phyloP scores from a whole-genome alignment of 148 eudicot genomes.

The Simmondsia chinensis region DNA sequence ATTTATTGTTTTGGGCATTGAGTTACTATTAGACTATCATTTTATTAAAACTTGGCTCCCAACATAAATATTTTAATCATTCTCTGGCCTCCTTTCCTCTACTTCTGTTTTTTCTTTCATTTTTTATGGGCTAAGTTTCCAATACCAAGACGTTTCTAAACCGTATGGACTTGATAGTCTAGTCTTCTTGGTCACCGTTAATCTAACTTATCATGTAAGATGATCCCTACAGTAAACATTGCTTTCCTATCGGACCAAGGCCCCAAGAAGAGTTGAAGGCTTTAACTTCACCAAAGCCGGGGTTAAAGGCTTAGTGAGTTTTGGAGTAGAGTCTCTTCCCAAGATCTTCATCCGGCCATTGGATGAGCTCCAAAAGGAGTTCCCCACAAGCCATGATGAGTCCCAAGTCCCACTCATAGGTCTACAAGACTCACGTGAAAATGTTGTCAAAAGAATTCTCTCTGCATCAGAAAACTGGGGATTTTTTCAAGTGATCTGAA shows the following conservation, averaged over 20 bases:
- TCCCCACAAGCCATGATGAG: not conserved
- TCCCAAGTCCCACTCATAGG: conserved; percentile 13
- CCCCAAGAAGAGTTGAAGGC: conserved; percentile 11
- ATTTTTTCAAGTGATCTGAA: too few relatives aligned
- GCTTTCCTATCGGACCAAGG: not conserved
- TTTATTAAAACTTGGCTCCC: too few relatives aligned
- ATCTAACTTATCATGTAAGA: not conserved
- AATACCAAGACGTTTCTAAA: too few relatives aligned
- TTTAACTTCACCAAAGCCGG: conserved; percentile 29
- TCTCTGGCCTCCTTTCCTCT: too few relatives aligned
- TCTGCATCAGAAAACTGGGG: conserved; percentile 19
- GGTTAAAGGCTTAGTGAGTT: conserved; percentile 26
- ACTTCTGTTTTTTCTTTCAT: too few relatives aligned
- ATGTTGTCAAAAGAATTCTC: conserved; percentile 3
- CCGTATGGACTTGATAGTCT: too few relatives aligned
- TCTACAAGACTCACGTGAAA: not conserved
- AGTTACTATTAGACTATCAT: too few relatives aligned
- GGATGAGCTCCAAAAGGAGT: conserved; percentile 13
- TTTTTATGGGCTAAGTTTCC: too few relatives aligned
- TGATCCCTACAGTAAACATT: too few relatives aligned
- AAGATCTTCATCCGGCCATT: conserved; percentile 20
- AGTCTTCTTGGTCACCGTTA: too few relatives aligned
- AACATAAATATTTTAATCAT: too few relatives aligned
- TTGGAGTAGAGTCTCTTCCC: conserved; percentile 14
- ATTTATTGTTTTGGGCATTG: too few relatives aligned